A percentile compares a stretch with the other conserved stretches of the same genome.
These are phyloP conservation scores for Nakazawaea populi DNA, from an alignment of 805 yeast genomes.

Conservation along the genomic window DNA sequence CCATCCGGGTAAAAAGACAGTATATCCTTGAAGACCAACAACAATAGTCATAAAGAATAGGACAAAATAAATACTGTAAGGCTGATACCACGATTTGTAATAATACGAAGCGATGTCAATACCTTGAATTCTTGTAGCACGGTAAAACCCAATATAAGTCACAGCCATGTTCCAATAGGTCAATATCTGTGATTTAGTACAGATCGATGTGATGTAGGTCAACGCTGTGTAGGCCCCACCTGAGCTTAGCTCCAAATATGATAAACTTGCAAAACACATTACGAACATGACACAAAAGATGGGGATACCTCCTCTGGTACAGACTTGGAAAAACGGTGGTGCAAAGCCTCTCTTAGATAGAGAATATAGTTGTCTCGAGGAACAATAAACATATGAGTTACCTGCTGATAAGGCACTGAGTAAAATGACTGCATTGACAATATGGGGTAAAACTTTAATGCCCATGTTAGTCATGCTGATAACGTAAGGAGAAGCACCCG, in stretches of 20 bases:
- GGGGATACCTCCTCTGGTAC: slow-evolving; percentile 68
- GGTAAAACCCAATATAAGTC: slow-evolving; percentile 58
- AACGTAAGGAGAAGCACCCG: slow-evolving; percentile 73
- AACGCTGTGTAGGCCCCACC: slow-evolving; percentile 20
- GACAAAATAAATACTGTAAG: slow-evolving; percentile 22
- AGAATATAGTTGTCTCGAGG: slow-evolving; percentile 58
- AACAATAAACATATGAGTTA: slow-evolving; percentile 67
- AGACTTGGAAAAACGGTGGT: slow-evolving; percentile 55
- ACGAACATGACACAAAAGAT: slow-evolving; percentile 47
- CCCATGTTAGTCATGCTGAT: slow-evolving; percentile 65
- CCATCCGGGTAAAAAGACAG: slow-evolving; percentile 32
- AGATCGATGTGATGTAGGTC: slow-evolving; percentile 12
- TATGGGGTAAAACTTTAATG: slow-evolving; percentile 59
- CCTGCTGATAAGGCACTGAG: slow-evolving; percentile 78
- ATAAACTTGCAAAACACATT: slow-evolving; percentile 54
- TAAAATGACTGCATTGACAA: slow-evolving; percentile 70
- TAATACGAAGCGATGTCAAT: slow-evolving; percentile 37
- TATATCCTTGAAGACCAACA: slow-evolving; percentile 31
- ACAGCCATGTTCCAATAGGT: slow-evolving; percentile 25
- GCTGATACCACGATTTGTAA: slow-evolving; percentile 43
- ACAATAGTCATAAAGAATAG: slow-evolving; percentile 27
- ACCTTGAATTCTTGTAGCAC: slow-evolving; percentile 54
- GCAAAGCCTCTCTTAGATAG: slow-evolving; percentile 67
- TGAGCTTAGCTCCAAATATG: slow-evolving; percentile 42
- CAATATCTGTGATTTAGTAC: slow-evolving; percentile 25